phyloP scores from a whole-genome alignment of 2,329 filamentous ascomycete genomes.

The Xylariomycetidae sp. region DNA sequence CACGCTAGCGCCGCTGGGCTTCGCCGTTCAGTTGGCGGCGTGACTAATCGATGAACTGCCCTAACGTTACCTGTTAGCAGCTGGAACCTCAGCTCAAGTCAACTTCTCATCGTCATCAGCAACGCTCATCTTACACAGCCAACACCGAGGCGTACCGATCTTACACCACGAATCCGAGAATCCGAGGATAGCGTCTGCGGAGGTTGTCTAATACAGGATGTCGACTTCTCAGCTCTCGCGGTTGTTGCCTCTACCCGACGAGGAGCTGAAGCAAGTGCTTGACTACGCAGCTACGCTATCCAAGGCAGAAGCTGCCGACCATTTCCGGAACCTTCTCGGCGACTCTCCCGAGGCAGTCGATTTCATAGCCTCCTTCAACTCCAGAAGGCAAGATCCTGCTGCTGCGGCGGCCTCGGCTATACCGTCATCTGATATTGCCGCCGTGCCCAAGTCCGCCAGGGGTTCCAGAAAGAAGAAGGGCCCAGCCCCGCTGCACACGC shows the following conservation, averaged over 20 bases:
- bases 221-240: slow-evolving; percentile 64
- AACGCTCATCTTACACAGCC: no score
- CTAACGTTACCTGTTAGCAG: no score
- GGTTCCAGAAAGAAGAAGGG: slow-evolving; percentile 51
- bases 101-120: no score
- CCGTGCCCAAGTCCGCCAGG: slow-evolving; percentile 44
- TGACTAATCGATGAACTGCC: no score
- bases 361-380: slow-evolving; percentile 78
- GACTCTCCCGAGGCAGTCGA: slow-evolving; percentile 72
- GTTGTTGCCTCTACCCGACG: slow-evolving; percentile 78
- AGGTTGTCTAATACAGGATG: slow-evolving; percentile 37
- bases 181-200: no score
- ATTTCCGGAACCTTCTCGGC: slow-evolving; percentile 83
- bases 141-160: no score
- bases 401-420: slow-evolving; percentile 11
- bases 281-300: slow-evolving; percentile 74
- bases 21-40: no score
- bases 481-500: slow-evolving; percentile 57
- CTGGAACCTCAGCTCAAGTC: no score
- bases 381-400: slow-evolving; percentile 44
- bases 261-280: slow-evolving; percentile 77
- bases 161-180: no score
- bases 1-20: no score
- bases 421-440: slow-evolving; percentile 25
- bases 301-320: slow-evolving; percentile 70